Evolutionary conservation across 2,329 filamentous ascomycete species (phyloP).

Genomic region (Hymenoscyphus linearis): DNA sequence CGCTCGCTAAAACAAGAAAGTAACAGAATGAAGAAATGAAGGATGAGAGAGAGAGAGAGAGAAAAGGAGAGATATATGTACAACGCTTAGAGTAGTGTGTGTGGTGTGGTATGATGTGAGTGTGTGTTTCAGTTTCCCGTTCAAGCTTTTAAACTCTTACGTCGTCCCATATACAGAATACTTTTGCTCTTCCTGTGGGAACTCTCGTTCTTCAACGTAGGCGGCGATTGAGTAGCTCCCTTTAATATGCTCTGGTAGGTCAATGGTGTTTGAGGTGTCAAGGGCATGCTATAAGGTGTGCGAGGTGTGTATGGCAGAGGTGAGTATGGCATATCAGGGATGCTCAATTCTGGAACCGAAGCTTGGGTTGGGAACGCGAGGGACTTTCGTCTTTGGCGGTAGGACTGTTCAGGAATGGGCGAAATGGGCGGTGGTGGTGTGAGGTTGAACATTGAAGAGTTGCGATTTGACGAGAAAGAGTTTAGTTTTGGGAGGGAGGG

Average conservation of each 20-base stretch:
- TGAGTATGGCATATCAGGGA: conserved; percentile 3
- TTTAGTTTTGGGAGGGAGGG: conserved; percentile 21
- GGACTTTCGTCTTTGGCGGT: conserved; percentile 1
- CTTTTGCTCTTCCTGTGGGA: neutral
- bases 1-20: conserved; percentile 17
- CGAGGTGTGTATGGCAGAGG: too few species aligned
- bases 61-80: conserved; percentile 1
- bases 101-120: neutral
- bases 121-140: neutral
- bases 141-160: conserved; percentile 16
- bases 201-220: conserved; percentile 6
- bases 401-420: neutral
- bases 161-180: conserved; percentile 10
- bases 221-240: conserved; percentile 13
- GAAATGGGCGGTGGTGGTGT: neutral
- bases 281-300: too few species aligned
- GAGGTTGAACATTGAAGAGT: conserved; percentile 6
- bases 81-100: neutral
- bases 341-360: neutral
- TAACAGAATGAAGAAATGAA: too few species aligned
- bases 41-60: neutral
- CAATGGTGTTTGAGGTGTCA: conserved; percentile 5
- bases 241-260: conserved; percentile 23
- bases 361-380: conserved; percentile 4
- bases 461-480: conserved; percentile 13